Percentiles rank a stretch among this genome's conserved stretches.
Evolutionary conservation across 2,329 filamentous ascomycete species (phyloP).

Genomic region (Ophiostoma quercus): DNA sequence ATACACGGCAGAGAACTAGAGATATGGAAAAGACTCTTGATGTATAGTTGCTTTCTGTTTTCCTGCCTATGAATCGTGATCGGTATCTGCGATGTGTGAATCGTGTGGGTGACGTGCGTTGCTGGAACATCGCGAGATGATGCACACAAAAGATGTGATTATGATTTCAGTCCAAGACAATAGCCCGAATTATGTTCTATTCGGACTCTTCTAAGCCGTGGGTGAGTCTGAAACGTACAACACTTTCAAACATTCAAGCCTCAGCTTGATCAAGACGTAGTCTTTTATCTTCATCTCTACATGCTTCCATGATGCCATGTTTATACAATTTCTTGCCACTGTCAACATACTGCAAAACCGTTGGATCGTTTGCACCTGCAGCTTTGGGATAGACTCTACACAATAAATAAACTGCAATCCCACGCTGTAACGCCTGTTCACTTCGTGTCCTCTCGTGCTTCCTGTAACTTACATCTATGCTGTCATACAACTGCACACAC

Average conservation of each 20-base stretch:
- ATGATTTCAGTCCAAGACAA: too few species aligned
- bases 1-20: background rate
- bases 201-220: too few species aligned
- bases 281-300: too few species aligned
- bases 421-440: background rate
- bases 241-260: too few species aligned
- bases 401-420: background rate
- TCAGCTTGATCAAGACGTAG: too few species aligned
- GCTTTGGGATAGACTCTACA: background rate
- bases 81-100: background rate
- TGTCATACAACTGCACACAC: background rate
- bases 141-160: too few species aligned
- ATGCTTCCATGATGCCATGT: background rate
- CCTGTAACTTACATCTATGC: background rate
- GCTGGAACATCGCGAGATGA: background rate
- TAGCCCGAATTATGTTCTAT: too few species aligned
- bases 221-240: too few species aligned
- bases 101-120: background rate
- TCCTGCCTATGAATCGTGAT: background rate
- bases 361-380: slow-evolving; percentile 2
- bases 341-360: background rate
- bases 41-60: background rate
- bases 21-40: background rate
- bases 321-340: background rate
- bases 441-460: background rate